Evolutionary conservation across 176 grass and related monocot genomes (phyloP), one percentile per base, ranked within the genome.

Genomic region (Miscanthus lutarioriparius): DNA sequence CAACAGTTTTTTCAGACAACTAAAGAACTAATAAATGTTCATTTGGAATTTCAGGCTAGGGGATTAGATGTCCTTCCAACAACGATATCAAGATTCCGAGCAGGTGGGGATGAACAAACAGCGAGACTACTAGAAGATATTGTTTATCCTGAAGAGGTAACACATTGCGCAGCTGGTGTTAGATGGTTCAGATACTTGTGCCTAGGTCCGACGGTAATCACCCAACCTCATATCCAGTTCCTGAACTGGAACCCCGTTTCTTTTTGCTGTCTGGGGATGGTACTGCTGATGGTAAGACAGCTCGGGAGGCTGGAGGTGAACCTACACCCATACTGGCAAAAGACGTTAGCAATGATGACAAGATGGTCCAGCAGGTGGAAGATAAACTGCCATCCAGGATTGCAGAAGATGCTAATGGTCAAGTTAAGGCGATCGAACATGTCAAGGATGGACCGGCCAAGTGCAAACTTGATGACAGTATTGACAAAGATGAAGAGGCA

Each of bases 21-120:
- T 49, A 51, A 41, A 41, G 22, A 25, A 67, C 77, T 80, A 53
- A 67, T 35, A 66, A 72, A 79, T 68, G 27, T n/a, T n/a, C 8
- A 30, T 73, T 70, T 25, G 11, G 20, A 87, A 83, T 74, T 65
- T 65, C 78, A 94, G 92, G 94, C 94, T 64, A 90, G 94, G 80
- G 94, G 94, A 68, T 88, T 97, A 85, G 94, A 97, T 88, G 94
- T 97, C 54, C 86, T 97, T 54, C 94, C 94, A 8, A 97, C 94
- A 35, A 97, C 92, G 58, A 94, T 97, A 92, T 94, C 76, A 69
- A 93, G 94, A 70, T 97, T 97, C 74, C 90, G 90, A 8, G 86
- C 78, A 49, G 90, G 88, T 15, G 92, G 94, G 26, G 94, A 97
- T 89, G 88, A 92, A 78, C 47, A 90, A 75, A 97, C 94, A 23